These are phyloP conservation scores for Zopfochytrium polystomum DNA, from an alignment of 371 early-diverging fungal genomes.

Conservation along the genomic window DNA sequence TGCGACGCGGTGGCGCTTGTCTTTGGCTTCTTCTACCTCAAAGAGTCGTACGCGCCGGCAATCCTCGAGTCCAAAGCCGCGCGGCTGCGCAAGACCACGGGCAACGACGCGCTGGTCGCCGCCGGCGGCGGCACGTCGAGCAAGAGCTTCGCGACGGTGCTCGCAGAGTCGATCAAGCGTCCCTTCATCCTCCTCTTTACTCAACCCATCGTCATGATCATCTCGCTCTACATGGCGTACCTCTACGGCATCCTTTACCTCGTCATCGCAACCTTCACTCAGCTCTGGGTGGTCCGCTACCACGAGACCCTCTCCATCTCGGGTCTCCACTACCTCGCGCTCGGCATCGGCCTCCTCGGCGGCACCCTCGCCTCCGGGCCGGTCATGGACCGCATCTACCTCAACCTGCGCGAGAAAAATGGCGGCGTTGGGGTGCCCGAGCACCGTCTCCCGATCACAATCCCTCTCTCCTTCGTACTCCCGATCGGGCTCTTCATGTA, in stretches of 20 bases:
- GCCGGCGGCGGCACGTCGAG: background rate
- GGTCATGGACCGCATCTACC: too few species aligned
- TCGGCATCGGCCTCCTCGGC: conserved; percentile 11
- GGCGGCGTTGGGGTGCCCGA: too few species aligned
- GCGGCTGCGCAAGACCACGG: background rate
- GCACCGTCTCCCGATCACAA: conserved; percentile 11
- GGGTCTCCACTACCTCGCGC: conserved; percentile 11
- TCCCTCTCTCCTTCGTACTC: conserved; percentile 4
- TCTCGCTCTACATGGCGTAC: conserved; percentile 16
- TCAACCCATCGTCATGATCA: conserved; percentile 14
- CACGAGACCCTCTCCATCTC: background rate
- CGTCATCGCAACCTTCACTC: too few species aligned
- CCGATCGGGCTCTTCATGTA: conserved; percentile 15
- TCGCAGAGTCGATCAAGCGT: conserved; percentile 3
- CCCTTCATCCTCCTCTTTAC: too few species aligned
- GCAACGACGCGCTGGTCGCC: background rate
- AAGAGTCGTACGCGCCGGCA: conserved; percentile 9
- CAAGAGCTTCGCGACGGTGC: background rate
- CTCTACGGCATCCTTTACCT: too few species aligned
- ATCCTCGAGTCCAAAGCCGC: background rate
- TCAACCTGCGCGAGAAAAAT: too few species aligned
- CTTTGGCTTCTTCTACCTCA: background rate
- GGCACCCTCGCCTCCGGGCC: too few species aligned
- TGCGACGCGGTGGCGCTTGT: background rate
- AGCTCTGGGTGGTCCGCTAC: conserved; percentile 11